Base-by-base conservation (phyloP, 2,329 filamentous ascomycete genomes). In the Diaporthe caulivora region DNA sequence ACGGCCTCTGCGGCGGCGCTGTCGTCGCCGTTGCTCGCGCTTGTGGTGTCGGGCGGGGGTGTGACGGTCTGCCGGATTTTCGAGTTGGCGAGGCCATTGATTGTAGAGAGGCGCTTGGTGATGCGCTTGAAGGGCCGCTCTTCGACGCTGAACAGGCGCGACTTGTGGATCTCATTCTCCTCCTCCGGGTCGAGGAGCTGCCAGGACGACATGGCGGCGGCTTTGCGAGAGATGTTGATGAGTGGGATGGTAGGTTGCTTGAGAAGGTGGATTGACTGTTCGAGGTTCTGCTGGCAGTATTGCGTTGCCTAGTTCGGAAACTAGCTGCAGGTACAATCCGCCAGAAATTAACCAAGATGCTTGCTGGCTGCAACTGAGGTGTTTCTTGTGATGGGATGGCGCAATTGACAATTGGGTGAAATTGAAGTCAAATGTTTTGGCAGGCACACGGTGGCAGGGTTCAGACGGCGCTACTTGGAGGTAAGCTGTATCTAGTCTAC, bases 101-200 rank as follows among this genome's bases (percentile, higher is more conserved):
- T 89, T 29, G 90, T 88, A 7, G 94, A 87, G 11, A 98, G 90
- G 42, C 94, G 92, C 83, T 95, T 95, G 29, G 94, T 94, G 74
- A 98, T 91, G 75, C 95, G 93, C 82, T 94, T 94, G 86, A 97
- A 98, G 0, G 95, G 95, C 73, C 95, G 95, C 80, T 97, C 94
- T 86, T 98, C 96, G 75, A 98, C 93, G 76, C 94, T 94, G 49
- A 98, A 89, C 5, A 98, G 92, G 54, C 96, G 94, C 40, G 90
- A 89, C 80, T 95, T 96, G 86, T 98, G 96, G 49, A 98, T 92
- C 76, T 95, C 92, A 82, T 95, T 92, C 84, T 95, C 93, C 77
- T 95, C 93, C 76, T 89, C 88, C 77, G 93, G 92, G 71, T 95
- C 92, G 64, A 97, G 86, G 62, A 95, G 86, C 57, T 89, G 87